Evolutionary conservation across 2,329 filamentous ascomycete genomes (phyloP), one percentile per base, ranked within the genome.

Genomic region (Colletotrichum cordylinicola): DNA sequence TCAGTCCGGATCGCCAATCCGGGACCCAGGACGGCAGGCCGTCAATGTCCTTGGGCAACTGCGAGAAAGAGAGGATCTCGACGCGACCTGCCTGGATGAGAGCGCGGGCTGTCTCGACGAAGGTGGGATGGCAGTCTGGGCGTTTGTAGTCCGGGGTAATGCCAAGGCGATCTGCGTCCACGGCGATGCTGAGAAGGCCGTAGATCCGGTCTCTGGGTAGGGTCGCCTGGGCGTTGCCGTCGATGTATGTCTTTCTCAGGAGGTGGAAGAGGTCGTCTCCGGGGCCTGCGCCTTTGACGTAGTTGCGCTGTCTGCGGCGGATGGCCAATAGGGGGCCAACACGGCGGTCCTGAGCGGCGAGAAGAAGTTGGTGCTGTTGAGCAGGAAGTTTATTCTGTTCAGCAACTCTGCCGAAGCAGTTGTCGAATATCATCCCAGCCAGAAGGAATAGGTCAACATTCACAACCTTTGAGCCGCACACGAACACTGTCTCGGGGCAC

Each of bases 21-120:
- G 84, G 84, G 31, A 84, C 84, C 84, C 84, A 86, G 0, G 83
- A 82, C 2, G 84, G 84, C 6, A 85, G 31, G 8, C 48, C 61
- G 21, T 33, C 61, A 13, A 52, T 8, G 48, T 77, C 76, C 15
- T 77, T 70, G n/a, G 65, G 76, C 31, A 60, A 15, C 55, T 77
- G 76, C 2, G 76, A 70, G 48, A 70, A 77, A 1, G 67, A 74
- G 24, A 77, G 61, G 15, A 66, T 18, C n/a, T 77, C 62, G 18
- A 77, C 15, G 13, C 37, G 24, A 27, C 76, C 74, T 10, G 21
- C 66, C 16, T 64, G 29, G 31, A 77, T 64, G 13, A 76, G 33
- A 6, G 73, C 72, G 48, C 33, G 60, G 12, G 75, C 75, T 18
- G 73, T 52, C 15, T 66, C 31, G n/a, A 61, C 33, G 10, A 72